A percentile compares a stretch with the other conserved stretches of the same genome.
Evolutionary conservation across 1,139 yeast genomes (phyloP).

Genomic region (Entelexis sorbosivorans): DNA sequence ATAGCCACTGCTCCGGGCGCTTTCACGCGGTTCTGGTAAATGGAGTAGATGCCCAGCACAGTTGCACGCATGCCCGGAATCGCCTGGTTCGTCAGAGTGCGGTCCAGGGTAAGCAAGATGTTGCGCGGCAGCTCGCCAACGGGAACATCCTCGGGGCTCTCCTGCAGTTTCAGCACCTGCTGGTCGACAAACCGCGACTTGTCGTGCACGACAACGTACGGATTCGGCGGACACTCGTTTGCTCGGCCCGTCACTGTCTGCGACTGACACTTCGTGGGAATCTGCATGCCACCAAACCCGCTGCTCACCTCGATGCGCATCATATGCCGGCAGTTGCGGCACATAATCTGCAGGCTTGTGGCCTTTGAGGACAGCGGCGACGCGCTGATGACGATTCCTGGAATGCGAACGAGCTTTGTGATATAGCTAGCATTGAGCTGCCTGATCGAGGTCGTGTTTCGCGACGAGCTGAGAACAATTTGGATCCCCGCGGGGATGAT

Average conservation of each 20-base stretch:
- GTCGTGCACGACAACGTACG: constrained; percentile 87
- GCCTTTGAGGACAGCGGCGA: constrained; percentile 86
- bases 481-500: constrained; percentile 65
- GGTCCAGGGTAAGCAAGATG: constrained; percentile 74
- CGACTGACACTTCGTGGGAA: constrained; percentile 62
- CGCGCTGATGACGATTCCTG: constrained; percentile 89
- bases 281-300: constrained; percentile 66
- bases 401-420: constrained; percentile 76
- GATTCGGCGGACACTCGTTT: constrained; percentile 76
- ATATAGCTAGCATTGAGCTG: constrained; percentile 80
- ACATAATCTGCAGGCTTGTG: constrained; percentile 69
- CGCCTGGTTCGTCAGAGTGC: constrained; percentile 78
- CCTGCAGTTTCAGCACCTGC: constrained; percentile 86
- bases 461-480: constrained; percentile 61
- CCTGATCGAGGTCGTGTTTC: constrained; percentile 64
- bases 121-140: constrained; percentile 99
- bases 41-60: constrained; percentile 82
- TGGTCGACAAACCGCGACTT: constrained; percentile 88
- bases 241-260: constrained; percentile 42
- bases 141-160: constrained; percentile 95
- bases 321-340: constrained; percentile 80
- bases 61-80: constrained; percentile 95
- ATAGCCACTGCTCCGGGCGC: constrained; percentile 65
- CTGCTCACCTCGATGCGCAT: constrained; percentile 53
- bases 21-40: constrained; percentile 60